These are phyloP conservation scores for Populus simonii DNA, from an alignment of 345 rosid species.

Conservation along the genomic window DNA sequence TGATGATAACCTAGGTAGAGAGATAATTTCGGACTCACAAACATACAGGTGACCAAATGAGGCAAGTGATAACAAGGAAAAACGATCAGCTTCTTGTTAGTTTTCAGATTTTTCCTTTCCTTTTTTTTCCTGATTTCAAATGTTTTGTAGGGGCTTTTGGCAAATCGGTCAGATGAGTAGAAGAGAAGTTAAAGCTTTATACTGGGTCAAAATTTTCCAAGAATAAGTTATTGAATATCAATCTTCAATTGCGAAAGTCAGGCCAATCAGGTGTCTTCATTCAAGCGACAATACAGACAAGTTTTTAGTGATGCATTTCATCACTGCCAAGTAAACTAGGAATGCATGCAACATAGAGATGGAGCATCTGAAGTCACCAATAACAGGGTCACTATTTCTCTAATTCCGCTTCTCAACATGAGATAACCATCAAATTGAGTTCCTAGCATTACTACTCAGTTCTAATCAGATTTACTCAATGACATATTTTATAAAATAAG, in stretches of 20 bases:
- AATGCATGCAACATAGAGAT: neutral
- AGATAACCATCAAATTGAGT: neutral
- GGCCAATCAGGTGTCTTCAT: too few species aligned
- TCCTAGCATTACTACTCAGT: neutral
- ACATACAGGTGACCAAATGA: neutral
- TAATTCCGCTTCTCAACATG: neutral
- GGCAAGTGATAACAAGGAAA: too few species aligned
- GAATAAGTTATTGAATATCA: too few species aligned
- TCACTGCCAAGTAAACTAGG: neutral
- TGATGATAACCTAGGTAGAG: neutral
- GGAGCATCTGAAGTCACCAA: neutral
- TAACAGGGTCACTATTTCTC: neutral
- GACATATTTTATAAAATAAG: neutral
- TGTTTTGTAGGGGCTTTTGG: too few species aligned
- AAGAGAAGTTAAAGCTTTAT: too few species aligned
- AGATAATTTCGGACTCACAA: neutral
- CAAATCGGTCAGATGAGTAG: too few species aligned
- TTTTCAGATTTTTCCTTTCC: too few species aligned
- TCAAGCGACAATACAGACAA: too few species aligned
- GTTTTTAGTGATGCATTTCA: neutral
- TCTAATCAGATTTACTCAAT: neutral
- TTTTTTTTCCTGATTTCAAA: too few species aligned
- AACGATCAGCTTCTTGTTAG: too few species aligned
- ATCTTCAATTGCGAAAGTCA: too few species aligned
- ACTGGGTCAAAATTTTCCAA: too few species aligned